phyloP scores from a whole-genome alignment of 768 basidiomycete genomes.

The Trametes meyenii region DNA sequence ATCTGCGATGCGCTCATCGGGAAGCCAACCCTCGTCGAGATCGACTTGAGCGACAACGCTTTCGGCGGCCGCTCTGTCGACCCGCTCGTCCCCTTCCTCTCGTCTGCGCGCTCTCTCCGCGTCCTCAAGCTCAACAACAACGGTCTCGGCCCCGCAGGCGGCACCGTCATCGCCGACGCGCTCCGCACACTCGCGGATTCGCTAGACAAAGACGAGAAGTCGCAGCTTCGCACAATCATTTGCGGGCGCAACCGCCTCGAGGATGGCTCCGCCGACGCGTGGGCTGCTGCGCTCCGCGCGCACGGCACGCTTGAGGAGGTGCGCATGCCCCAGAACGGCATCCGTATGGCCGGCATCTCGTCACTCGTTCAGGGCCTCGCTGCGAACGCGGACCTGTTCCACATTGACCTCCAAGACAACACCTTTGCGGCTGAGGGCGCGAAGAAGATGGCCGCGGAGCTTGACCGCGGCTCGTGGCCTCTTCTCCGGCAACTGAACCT shows the following conservation, averaged over 20 bases:
- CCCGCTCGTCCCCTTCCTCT: slow-evolving; percentile 89
- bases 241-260: slow-evolving; percentile 98
- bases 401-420: slow-evolving; percentile 93
- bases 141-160: slow-evolving; percentile 91
- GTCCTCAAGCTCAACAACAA: slow-evolving; percentile 95
- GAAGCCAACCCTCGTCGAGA: slow-evolving; percentile 79
- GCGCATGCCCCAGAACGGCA: slow-evolving; percentile 97
- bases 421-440: slow-evolving; percentile 66
- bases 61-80: slow-evolving; percentile 95
- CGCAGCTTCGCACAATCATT: slow-evolving; percentile 77
- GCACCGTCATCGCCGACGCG: slow-evolving; percentile 82
- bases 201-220: slow-evolving; percentile 65
- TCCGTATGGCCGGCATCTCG: slow-evolving; percentile 88
- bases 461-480: slow-evolving; percentile 63
- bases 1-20: slow-evolving; percentile 86
- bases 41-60: slow-evolving; percentile 94
- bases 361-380: slow-evolving; percentile 76
- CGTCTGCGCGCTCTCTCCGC: slow-evolving; percentile 78
- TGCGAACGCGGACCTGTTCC: slow-evolving; percentile 63
- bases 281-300: slow-evolving; percentile 87
- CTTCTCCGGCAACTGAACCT: slow-evolving; percentile 79
- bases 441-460: slow-evolving; percentile 60
- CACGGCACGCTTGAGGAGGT: slow-evolving; percentile 84
- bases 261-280: slow-evolving; percentile 79
- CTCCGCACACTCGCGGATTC: slow-evolving; percentile 70